Conservation (phyloP, 306 rosid species). For the Rosa rugosa region DNA sequence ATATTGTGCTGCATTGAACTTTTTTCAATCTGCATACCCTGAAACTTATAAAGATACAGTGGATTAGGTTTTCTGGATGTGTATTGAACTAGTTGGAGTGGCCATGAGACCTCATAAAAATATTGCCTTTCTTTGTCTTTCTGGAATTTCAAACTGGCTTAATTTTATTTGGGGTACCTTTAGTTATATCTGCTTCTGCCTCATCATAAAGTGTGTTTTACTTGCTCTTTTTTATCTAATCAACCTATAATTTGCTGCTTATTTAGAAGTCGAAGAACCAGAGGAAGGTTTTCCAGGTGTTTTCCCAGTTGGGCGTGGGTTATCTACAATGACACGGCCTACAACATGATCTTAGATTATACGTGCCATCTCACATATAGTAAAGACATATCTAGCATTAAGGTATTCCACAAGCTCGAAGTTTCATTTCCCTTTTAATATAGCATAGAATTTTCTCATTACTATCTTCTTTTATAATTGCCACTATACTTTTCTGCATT, state of each 20-base stretch:
- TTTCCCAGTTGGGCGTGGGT: conserved; percentile 82
- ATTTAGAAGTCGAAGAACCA: conserved; percentile 62
- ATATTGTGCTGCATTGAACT: conserved; percentile 23
- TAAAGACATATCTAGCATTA: neutral
- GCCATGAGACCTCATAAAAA: neutral
- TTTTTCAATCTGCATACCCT: neutral
- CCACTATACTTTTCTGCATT: neutral
- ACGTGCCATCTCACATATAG: neutral
- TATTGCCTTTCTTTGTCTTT: neutral
- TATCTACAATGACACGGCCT: conserved; percentile 95
- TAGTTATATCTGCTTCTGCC: neutral
- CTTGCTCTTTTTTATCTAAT: neutral
- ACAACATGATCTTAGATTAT: conserved; percentile 54
- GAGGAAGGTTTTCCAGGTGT: conserved; percentile 72
- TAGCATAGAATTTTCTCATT: neutral
- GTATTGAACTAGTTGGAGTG: neutral
- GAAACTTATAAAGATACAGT: neutral
- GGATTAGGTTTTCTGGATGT: neutral
- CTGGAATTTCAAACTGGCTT: too few species aligned
- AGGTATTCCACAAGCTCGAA: conserved; percentile 11
- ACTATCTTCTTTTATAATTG: neutral
- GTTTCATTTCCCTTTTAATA: neutral
- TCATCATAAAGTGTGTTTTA: conserved; percentile 4
- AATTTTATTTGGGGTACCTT: neutral
- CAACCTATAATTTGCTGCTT: conserved; percentile 41